Conservation (phyloP, 257 asterid genomes). For the Scutellaria baicalensis region DNA sequence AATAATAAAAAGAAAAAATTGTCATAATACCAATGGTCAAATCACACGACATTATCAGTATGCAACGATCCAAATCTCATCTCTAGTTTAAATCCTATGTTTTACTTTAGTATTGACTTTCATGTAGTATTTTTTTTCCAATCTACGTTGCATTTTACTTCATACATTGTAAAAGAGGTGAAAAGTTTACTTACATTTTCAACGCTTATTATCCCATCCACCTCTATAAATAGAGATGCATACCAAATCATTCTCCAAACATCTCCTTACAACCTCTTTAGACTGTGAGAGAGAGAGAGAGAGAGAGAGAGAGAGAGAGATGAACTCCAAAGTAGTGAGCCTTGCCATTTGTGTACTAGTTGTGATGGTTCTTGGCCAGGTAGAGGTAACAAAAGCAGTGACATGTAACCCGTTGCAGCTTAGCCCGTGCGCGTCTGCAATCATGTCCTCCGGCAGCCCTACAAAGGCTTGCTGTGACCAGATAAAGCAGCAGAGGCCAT, state of each 20-base stretch:
- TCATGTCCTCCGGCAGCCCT: conserved; percentile 49
- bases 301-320: background rate
- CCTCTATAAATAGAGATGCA: conserved; percentile 33
- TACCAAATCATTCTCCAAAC: conserved; percentile 21
- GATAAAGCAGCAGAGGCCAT: conserved; percentile 73
- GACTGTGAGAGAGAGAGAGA: background rate
- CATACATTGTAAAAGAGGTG: no score
- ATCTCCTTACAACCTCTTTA: background rate
- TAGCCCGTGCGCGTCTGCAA: conserved; percentile 76
- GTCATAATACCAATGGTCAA: background rate
- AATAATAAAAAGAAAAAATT: background rate
- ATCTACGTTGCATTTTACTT: no score
- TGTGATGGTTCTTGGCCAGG: conserved; percentile 18
- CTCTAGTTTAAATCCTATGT: background rate
- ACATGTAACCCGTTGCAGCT: conserved; percentile 78
- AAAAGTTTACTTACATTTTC: no score
- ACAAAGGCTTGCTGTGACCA: conserved; percentile 43
- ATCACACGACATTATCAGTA: background rate
- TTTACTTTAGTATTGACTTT: background rate
- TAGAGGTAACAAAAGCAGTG: conserved; percentile 35
- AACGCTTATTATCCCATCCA: background rate
- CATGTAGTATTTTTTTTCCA: background rate
- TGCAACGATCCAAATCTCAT: background rate
- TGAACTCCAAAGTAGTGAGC: conserved; percentile 19
- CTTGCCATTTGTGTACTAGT: conserved; percentile 24